These are phyloP conservation scores for Cardamine occulta DNA, from an alignment of 345 rosid species.

Conservation along the genomic window DNA sequence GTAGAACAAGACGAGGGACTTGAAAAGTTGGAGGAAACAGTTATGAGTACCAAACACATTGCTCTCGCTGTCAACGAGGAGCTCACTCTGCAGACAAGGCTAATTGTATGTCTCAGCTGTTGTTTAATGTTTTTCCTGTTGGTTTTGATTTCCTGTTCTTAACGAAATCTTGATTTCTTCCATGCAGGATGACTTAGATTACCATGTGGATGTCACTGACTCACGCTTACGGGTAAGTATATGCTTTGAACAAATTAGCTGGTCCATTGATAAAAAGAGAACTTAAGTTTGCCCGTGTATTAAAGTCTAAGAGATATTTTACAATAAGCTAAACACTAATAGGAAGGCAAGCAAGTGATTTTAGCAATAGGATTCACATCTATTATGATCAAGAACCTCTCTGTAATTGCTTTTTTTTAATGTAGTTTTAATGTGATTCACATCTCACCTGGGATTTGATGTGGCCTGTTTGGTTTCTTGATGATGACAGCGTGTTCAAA, in stretches of 20 bases:
- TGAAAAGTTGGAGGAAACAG: constrained; percentile 89
- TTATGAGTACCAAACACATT: constrained; percentile 85
- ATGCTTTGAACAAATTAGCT: constrained; percentile 7
- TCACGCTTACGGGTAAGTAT: constrained; percentile 78
- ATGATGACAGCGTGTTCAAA: constrained; percentile 82
- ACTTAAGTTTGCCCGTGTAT: not conserved
- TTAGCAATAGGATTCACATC: not conserved
- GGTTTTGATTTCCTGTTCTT: not conserved
- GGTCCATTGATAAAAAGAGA: not conserved
- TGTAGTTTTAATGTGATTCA: not conserved
- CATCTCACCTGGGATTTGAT: constrained; percentile 12
- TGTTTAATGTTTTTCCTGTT: not conserved
- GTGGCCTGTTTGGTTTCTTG: constrained; percentile 26
- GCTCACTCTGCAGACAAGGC: constrained; percentile 87
- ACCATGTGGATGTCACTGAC: constrained; percentile 86
- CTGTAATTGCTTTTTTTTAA: not conserved
- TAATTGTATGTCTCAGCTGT: constrained; percentile 60
- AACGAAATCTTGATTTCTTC: constrained; percentile 6
- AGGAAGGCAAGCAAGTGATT: constrained; percentile 17
- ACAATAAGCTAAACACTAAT: not conserved
- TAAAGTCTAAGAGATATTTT: not conserved
- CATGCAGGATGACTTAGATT: constrained; percentile 87
- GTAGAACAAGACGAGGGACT: constrained; percentile 99
- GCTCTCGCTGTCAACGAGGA: constrained; percentile 94
- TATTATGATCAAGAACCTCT: constrained; percentile 1